phyloP scores from a whole-genome alignment of 345 rosid genomes.

The Eucalyptus tenuipes region DNA sequence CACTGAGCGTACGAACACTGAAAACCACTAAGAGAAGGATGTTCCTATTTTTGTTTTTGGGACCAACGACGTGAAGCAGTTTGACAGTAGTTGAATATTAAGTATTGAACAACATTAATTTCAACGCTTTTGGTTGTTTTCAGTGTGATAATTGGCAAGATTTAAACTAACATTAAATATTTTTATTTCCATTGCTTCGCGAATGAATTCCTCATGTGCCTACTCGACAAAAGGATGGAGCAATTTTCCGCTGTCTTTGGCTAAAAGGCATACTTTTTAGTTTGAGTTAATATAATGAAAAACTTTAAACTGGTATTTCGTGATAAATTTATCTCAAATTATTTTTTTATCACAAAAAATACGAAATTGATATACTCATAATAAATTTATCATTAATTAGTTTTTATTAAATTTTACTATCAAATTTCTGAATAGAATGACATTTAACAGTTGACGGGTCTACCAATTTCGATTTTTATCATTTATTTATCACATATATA shows the following conservation, averaged over 20 bases:
- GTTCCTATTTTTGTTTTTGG: background rate
- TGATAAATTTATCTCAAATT: no score
- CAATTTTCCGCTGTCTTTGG: background rate
- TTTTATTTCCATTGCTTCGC: background rate
- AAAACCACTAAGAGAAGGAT: background rate
- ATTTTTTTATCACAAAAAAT: no score
- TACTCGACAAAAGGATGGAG: background rate
- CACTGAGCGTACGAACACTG: background rate
- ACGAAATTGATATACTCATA: rapidly evolving
- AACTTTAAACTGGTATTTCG: rapidly evolving
- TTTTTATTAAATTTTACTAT: no score
- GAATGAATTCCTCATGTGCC: background rate
- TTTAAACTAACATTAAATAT: background rate
- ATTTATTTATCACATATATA: rapidly evolving
- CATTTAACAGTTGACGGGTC: rapidly evolving
- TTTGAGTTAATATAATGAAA: no score
- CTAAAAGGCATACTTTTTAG: background rate
- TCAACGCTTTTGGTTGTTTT: no score
- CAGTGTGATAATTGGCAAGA: background rate
- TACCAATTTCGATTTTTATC: no score
- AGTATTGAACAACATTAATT: background rate
- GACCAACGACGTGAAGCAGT: background rate
- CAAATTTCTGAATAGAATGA: no score
- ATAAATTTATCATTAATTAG: no score
- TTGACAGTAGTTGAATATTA: background rate